Base-by-base conservation (phyloP, 306 rosid genomes). In the Vigna radiata region DNA sequence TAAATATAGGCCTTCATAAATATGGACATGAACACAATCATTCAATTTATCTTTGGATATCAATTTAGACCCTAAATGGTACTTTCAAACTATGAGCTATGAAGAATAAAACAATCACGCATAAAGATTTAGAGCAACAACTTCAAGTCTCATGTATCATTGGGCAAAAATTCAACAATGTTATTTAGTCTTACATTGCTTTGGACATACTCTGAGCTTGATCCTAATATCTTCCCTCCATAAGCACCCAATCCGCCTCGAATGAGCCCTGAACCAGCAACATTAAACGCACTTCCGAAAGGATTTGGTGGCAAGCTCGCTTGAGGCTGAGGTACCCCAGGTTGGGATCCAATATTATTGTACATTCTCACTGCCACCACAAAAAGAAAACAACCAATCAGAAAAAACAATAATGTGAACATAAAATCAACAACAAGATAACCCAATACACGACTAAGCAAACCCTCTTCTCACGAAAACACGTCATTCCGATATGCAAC, bases 141-240 rank as follows among this genome's bases (percentile, higher is more conserved):
- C 23, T 52, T 50, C 41, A 63, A 47, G 72, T 52, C 50, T 6
- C 48, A 12, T 18, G 44, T 19, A 76, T 48, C 65, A 49, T 50
- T 39, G 46, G 25, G 49, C 3, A 5, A 54, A 53, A 15, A 36
- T 13, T 13, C 49, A 21, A 29, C 21, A 67, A 49, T 76, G 52
- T 70, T 5, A 85, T 88, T 87, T 87, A 88, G 91, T 17, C 97
- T 90, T 90, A 92, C 99, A 77, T 95, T 95, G 97, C 99, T 92
- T 86, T 95, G 99, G 73, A 95, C 97, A 83, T 95, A 95, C 81
- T 95, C 99, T 41, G 97, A 92, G 82, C 99, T 86, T 0, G 99
- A 95, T 68, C 99, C 99, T 37, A 95, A 84, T 37, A 92, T 92
- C 59, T 85, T 95, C 77, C 92, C 99, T 17, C 99, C 99, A 80